These are phyloP conservation scores for Dispira parvispora DNA, from an alignment of 192 early-diverging fungal species.

Conservation along the genomic window DNA sequence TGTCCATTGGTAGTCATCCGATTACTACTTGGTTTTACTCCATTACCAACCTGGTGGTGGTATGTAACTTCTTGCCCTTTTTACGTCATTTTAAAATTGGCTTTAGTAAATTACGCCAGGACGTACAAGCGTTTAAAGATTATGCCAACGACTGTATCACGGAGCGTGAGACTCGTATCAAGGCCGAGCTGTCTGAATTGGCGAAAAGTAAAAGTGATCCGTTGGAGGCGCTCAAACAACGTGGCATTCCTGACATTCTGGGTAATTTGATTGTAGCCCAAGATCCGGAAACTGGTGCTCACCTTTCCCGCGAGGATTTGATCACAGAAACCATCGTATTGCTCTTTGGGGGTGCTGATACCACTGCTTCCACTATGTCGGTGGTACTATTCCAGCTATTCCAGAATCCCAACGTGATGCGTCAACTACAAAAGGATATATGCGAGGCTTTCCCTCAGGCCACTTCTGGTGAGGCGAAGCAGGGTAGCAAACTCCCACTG, in stretches of 20 bases:
- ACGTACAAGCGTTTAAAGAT: not conserved
- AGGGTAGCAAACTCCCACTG: not conserved
- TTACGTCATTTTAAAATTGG: not conserved
- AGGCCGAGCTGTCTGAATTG: not conserved
- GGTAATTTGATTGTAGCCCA: not conserved
- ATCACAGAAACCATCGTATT: not conserved
- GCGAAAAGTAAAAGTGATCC: not conserved
- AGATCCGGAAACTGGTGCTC: not conserved
- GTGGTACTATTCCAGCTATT: not conserved
- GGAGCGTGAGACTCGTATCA: not conserved
- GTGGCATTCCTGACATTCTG: not conserved
- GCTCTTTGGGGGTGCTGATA: constrained; percentile 10
- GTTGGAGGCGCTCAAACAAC: not conserved
- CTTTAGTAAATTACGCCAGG: not conserved
- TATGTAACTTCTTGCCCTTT: not conserved
- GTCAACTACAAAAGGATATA: not conserved
- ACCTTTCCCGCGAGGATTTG: not conserved
- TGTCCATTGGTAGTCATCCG: not conserved
- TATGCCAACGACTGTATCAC: not conserved
- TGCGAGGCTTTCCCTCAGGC: not conserved
- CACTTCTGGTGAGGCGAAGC: not conserved
- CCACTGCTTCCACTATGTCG: not conserved
- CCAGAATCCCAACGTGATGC: not conserved
- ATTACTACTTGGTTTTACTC: not conserved
- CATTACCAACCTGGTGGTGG: not conserved